Percentiles rank a stretch among this genome's conserved stretches.
Evolutionary conservation across 1,284 basidiomycete species (phyloP).

Genomic region (Violaceomyces palustris): DNA sequence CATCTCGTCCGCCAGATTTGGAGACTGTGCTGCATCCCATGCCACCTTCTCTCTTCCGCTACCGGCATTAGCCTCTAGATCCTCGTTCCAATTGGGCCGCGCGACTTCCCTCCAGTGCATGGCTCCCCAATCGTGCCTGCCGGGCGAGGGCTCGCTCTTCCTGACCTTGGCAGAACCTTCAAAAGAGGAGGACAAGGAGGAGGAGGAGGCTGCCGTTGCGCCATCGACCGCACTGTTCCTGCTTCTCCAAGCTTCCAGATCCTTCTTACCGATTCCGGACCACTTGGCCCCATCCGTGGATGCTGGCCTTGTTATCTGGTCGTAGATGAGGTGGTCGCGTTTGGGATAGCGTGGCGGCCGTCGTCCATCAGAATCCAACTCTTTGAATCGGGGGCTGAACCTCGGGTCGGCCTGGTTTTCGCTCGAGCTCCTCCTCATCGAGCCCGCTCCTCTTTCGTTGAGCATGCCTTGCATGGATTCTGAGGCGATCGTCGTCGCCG

Average conservation of each 20-base stretch:
- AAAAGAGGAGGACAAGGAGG: too few species aligned
- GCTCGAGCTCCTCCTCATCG: background rate
- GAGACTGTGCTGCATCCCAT: background rate
- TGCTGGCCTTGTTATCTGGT: background rate
- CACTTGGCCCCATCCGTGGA: too few species aligned
- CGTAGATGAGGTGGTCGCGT: background rate
- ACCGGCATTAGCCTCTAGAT: too few species aligned
- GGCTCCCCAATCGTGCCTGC: conserved; percentile 21
- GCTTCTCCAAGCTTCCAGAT: conserved; percentile 27
- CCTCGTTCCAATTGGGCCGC: conserved; percentile 19
- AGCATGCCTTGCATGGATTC: too few species aligned
- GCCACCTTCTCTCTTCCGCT: too few species aligned
- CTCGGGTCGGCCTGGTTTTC: background rate
- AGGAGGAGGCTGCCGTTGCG: too few species aligned
- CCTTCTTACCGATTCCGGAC: conserved; percentile 36
- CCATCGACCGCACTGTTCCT: conserved; percentile 6
- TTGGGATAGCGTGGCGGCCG: too few species aligned
- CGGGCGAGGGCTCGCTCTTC: conserved; percentile 16
- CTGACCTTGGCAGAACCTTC: background rate
- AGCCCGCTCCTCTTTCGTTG: too few species aligned
- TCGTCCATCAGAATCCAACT: too few species aligned
- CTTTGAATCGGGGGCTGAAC: background rate
- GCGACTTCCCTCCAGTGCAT: conserved; percentile 25
- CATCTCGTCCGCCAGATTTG: background rate
- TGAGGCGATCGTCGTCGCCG: too few species aligned